Evolutionary conservation across 2,329 filamentous ascomycete genomes (phyloP).

Genomic region (Aspergillus oerlinghausenensis): DNA sequence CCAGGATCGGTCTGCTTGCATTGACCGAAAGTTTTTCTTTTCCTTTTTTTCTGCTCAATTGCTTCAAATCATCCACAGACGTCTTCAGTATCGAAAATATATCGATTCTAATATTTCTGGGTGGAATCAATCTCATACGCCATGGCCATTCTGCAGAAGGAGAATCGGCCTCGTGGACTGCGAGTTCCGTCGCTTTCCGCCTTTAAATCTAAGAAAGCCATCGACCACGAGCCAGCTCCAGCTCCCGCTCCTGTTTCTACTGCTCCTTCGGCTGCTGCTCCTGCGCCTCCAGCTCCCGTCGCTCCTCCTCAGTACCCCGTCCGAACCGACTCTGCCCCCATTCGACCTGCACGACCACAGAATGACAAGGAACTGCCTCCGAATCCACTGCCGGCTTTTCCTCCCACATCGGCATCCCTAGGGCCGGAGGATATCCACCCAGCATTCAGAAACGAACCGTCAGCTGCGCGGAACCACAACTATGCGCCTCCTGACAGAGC

Average conservation of each 20-base stretch:
- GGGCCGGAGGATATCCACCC: constrained; percentile 1
- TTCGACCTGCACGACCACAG: constrained; percentile 15
- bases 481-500: not conserved
- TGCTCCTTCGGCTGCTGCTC: not conserved
- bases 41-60: no score
- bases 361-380: constrained; percentile 24
- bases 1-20: not conserved
- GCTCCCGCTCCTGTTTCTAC: not conserved
- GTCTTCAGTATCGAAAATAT: not conserved
- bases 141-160: constrained; percentile 34
- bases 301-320: constrained; percentile 2
- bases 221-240: constrained; percentile 6
- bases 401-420: constrained; percentile 9
- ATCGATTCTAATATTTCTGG: constrained; percentile 7
- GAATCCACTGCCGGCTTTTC: constrained; percentile 13
- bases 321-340: constrained; percentile 10
- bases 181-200: constrained; percentile 31
- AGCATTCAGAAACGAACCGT: not conserved
- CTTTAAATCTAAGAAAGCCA: constrained; percentile 27
- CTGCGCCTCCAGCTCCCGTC: constrained; percentile 6
- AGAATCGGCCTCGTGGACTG: constrained; percentile 30
- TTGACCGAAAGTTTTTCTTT: no score
- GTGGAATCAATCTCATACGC: constrained; percentile 4
- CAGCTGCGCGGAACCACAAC: not conserved
- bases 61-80: not conserved